Conservation (phyloP, 2,329 filamentous ascomycete species). For the Colletotrichum falcatum region DNA sequence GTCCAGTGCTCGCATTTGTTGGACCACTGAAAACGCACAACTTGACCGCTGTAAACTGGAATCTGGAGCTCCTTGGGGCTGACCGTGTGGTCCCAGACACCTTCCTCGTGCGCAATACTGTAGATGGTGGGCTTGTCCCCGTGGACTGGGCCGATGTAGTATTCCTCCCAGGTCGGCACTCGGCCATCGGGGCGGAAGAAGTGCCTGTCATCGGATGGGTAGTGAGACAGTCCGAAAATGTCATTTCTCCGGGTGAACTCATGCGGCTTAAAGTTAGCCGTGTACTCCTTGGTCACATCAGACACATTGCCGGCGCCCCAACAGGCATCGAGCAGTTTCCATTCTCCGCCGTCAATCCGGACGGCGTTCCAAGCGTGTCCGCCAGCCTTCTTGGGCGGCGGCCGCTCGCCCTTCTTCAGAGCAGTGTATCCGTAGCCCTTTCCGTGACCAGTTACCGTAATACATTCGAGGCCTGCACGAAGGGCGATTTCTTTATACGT, state of each 20-base stretch:
- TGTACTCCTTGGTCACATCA: constrained; percentile 67
- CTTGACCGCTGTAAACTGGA: constrained; percentile 64
- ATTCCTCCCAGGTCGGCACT: constrained; percentile 82
- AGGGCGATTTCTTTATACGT: constrained; percentile 83
- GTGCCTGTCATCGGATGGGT: constrained; percentile 73
- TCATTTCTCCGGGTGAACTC: constrained; percentile 76
- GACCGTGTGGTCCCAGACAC: constrained; percentile 69
- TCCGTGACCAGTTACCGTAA: constrained; percentile 82
- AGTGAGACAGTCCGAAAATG: constrained; percentile 84
- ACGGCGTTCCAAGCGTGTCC: constrained; percentile 96
- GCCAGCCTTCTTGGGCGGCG: constrained; percentile 72
- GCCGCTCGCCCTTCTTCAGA: constrained; percentile 70
- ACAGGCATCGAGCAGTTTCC: constrained; percentile 92
- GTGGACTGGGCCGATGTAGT: constrained; percentile 72
- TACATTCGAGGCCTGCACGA: constrained; percentile 81
- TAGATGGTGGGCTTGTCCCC: constrained; percentile 63
- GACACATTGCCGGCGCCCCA: constrained; percentile 88
- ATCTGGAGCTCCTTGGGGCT: constrained; percentile 71
- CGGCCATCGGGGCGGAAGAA: constrained; percentile 83
- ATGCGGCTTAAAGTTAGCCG: constrained; percentile 73
- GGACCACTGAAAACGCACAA: constrained; percentile 83
- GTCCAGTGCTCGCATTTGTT: constrained; percentile 88
- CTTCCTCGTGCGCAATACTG: constrained; percentile 60
- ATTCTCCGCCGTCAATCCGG: constrained; percentile 84
- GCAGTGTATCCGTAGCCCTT: constrained; percentile 84